Base-by-base conservation (phyloP, 352 stramenopile species). In the Phytopythium sindhum region DNA sequence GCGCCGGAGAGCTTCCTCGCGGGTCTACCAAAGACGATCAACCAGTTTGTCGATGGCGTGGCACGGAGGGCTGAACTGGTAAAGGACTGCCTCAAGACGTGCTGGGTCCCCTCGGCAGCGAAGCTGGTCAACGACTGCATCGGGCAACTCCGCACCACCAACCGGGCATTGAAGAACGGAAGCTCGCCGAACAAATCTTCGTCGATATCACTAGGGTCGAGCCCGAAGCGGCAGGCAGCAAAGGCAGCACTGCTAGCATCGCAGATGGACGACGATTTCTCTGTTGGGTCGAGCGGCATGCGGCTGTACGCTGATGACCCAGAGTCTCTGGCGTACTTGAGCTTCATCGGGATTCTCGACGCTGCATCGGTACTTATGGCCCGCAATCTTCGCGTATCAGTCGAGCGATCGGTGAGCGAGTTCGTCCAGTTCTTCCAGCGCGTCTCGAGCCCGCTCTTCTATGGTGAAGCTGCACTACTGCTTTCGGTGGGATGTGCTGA, bases 361-460 rank as follows among this genome's bases (percentile, higher is more conserved):
- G 84, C 88, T 19, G 83, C 87, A 14, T 74, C 89, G 2, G 89
- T 96, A 17, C 72, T 98, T 17, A 98, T 98, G 90, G 95, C 90
- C 14, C 74, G 85, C 4, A 96, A 97, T 42, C 72, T 98, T n/a
- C 71, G 90, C 26, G 80, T 82, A 28, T 93, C 84, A 0, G 84
- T 95, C 19, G 91, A 98, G 51, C 63, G 68, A n/a, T 97, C 90
- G 1, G 75, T 98, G 11, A 66, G 69, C 5, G 66, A 74, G 15
- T 88, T 97, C 48, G 74, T 89, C 23, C 59, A 57, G 1, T 97
- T 95, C 65, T 90, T 97, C 54, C 68, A 89, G 37, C 74, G 81
- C 26, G 95, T 93, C 54, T 87, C 84, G 1, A 69, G 31, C 11
- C 51, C 67, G 4, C 73, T 33, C 0, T 95, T 80, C 50, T 73